These are phyloP conservation scores for Trypanosoma avium DNA, from an alignment of 208 protist genomes.

Conservation along the genomic window DNA sequence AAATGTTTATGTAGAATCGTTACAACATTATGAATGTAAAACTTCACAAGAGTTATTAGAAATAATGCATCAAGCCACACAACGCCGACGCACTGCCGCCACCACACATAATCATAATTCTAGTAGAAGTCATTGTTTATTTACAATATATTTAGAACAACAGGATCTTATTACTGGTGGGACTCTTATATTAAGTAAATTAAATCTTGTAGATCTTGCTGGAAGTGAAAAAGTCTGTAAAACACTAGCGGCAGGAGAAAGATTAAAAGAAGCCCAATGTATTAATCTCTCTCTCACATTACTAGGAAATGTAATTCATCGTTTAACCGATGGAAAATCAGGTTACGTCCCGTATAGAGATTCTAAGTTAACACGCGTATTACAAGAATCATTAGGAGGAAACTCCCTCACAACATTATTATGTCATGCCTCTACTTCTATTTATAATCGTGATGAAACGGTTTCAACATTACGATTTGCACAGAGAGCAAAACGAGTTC, in stretches of 20 bases:
- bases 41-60: slow-evolving; percentile 36
- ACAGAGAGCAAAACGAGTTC: slow-evolving; percentile 50
- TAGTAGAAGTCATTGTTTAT: slow-evolving; percentile 67
- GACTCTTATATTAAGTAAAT: slow-evolving; percentile 23
- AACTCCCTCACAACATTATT: slow-evolving; percentile 64
- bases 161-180: slow-evolving; percentile 28
- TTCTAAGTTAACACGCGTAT: slow-evolving; percentile 74
- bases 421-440: slow-evolving; percentile 34
- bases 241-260: slow-evolving; percentile 40
- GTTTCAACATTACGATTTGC: slow-evolving; percentile 68
- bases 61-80: slow-evolving; percentile 33
- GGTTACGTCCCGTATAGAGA: slow-evolving; percentile 62
- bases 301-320: slow-evolving; percentile 78
- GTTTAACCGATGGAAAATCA: slow-evolving; percentile 41
- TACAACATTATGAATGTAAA: slow-evolving; percentile 31
- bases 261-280: slow-evolving; percentile 40
- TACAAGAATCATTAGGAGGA: slow-evolving; percentile 64
- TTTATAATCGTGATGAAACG: slow-evolving; percentile 45
- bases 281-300: slow-evolving; percentile 87
- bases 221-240: slow-evolving; percentile 69
- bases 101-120: slow-evolving; percentile 68
- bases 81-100: slow-evolving; percentile 25
- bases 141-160: slow-evolving; percentile 49
- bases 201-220: slow-evolving; percentile 84
- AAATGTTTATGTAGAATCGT: slow-evolving; percentile 41